A percentile compares a stretch with the other conserved stretches of the same genome.
phyloP scores from a whole-genome alignment of 257 asterid species.

The Forsythia viridissima region DNA sequence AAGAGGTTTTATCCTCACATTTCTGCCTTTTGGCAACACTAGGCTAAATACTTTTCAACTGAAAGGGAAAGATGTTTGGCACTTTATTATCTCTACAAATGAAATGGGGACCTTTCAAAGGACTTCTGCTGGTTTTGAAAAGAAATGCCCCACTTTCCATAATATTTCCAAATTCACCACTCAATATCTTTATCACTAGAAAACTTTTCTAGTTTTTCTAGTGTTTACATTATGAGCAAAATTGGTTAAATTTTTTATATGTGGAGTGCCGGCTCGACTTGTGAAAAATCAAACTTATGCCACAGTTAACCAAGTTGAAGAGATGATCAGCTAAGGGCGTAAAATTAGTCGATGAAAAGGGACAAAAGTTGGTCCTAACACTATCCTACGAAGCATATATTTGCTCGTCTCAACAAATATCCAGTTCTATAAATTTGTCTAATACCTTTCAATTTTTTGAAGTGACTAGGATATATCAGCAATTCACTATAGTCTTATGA shows the following conservation, averaged over 20 bases:
- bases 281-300: not conserved
- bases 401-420: too few relatives aligned
- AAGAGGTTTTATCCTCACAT: slow-evolving; percentile 28
- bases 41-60: slow-evolving; percentile 21
- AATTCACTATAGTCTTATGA: not conserved
- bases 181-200: not conserved
- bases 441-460: too few relatives aligned
- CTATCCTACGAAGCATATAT: too few relatives aligned
- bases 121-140: not conserved
- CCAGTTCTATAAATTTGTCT: too few relatives aligned
- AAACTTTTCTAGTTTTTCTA: not conserved
- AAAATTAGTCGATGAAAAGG: too few relatives aligned
- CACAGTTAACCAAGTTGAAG: not conserved
- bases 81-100: slow-evolving; percentile 18
- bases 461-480: not conserved
- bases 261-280: not conserved
- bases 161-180: not conserved
- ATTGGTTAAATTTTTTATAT: not conserved
- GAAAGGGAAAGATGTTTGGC: slow-evolving; percentile 23
- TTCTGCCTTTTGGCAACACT: slow-evolving; percentile 32
- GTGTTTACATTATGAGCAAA: not conserved
- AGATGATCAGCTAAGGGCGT: too few relatives aligned
- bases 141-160: not conserved
- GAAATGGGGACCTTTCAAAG: slow-evolving; percentile 24
- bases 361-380: too few relatives aligned